These are phyloP conservation scores for Xylariaceae sp. DNA, from an alignment of 2,329 filamentous ascomycete genomes.

Conservation along the genomic window DNA sequence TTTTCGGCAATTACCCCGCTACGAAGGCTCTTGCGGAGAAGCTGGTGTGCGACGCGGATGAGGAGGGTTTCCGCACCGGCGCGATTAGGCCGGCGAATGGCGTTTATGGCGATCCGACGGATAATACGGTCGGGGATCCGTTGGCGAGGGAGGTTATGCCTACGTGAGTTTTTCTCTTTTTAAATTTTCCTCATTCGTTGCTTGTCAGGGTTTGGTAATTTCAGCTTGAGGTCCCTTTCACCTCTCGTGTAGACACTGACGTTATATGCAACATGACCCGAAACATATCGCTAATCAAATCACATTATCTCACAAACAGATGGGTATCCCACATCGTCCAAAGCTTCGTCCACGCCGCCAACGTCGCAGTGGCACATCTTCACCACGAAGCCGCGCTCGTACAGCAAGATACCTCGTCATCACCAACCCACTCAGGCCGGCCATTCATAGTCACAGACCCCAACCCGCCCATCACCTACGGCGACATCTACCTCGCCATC, in stretches of 20 bases:
- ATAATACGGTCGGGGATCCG: constrained; percentile 41
- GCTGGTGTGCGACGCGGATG: constrained; percentile 39
- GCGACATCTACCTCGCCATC: constrained; percentile 33
- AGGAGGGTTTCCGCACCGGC: constrained; percentile 40
- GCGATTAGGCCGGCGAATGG: constrained; percentile 48
- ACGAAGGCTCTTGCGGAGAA: constrained; percentile 48
- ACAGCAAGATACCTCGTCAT: constrained; percentile 19
- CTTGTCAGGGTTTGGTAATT: neutral
- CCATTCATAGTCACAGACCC: constrained; percentile 40
- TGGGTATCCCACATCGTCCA: constrained; percentile 37
- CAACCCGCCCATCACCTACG: constrained; percentile 36
- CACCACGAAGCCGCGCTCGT: constrained; percentile 37
- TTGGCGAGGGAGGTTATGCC: constrained; percentile 34
- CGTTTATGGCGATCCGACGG: constrained; percentile 46
- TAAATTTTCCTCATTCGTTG: neutral
- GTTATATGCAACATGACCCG: neutral
- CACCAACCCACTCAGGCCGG: constrained; percentile 30
- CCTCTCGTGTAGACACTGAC: neutral
- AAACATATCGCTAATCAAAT: constrained; percentile 1
- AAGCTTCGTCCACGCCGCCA: constrained; percentile 37
- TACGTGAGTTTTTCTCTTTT: constrained; percentile 34
- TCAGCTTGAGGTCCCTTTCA: neutral
- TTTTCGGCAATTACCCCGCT: constrained; percentile 46
- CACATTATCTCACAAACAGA: constrained; percentile 19
- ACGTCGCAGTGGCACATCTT: constrained; percentile 38